Evolutionary conservation across 129 eudicot genomes (phyloP).

Genomic region (Flaveria robusta): DNA sequence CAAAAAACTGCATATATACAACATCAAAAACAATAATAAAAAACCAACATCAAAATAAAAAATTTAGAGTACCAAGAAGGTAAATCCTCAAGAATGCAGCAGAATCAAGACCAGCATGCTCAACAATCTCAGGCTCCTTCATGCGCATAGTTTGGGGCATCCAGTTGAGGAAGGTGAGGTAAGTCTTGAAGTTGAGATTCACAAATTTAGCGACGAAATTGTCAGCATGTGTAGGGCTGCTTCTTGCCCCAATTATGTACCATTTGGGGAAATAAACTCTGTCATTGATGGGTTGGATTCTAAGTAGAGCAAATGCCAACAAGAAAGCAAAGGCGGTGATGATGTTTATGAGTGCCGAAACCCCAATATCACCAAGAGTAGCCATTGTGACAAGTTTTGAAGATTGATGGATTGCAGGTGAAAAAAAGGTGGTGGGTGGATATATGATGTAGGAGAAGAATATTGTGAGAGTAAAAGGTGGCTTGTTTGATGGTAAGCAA

Average conservation of each 20-base stretch:
- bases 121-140: constrained; percentile 54
- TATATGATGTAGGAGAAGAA: neutral
- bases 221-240: constrained; percentile 36
- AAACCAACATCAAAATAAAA: neutral
- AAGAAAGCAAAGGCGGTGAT: constrained; percentile 46
- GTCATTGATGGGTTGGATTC: constrained; percentile 58
- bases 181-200: constrained; percentile 46
- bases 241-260: constrained; percentile 49
- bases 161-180: constrained; percentile 54
- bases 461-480: neutral
- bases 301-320: constrained; percentile 54
- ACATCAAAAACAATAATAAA: neutral
- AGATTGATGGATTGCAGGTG: neutral
- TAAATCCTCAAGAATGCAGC: constrained; percentile 56
- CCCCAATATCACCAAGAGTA: constrained; percentile 41
- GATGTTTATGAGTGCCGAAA: constrained; percentile 41
- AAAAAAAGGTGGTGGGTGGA: neutral
- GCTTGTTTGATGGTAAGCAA: neutral
- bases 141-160: constrained; percentile 56
- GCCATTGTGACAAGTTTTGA: constrained; percentile 25
- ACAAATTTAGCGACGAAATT: constrained; percentile 39
- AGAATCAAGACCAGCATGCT: constrained; percentile 64
- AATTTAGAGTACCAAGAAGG: constrained; percentile 42
- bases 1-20: neutral
- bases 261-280: constrained; percentile 60